These are phyloP conservation scores for Fusarium coffeatum DNA, from an alignment of 2,329 filamentous ascomycete species.

Conservation along the genomic window DNA sequence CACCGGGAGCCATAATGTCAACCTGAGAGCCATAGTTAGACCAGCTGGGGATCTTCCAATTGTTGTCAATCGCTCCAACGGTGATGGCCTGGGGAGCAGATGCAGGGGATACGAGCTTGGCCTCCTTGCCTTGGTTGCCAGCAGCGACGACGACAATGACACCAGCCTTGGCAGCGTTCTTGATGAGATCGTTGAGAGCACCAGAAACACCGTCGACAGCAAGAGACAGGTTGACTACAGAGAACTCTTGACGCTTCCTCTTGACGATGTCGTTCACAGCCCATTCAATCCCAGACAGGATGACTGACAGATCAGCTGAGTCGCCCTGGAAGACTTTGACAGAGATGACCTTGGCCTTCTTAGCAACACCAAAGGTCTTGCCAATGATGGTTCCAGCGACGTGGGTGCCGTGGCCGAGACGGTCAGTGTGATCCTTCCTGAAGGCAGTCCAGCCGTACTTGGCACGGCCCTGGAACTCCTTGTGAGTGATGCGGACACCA, in stretches of 20 bases:
- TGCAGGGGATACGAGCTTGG: constrained; percentile 47
- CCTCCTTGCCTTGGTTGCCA: constrained; percentile 58
- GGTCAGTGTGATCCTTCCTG: constrained; percentile 43
- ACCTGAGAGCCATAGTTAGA: constrained; percentile 63
- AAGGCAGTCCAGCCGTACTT: constrained; percentile 45
- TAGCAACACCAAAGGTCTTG: constrained; percentile 56
- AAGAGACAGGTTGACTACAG: constrained; percentile 68
- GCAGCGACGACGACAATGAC: constrained; percentile 66
- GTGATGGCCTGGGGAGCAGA: constrained; percentile 49
- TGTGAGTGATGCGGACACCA: constrained; percentile 66
- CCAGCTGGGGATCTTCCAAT: constrained; percentile 57
- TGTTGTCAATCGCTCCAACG: constrained; percentile 52
- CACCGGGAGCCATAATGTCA: constrained; percentile 65
- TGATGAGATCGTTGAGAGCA: constrained; percentile 62
- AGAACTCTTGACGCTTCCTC: constrained; percentile 53
- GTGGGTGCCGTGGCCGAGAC: constrained; percentile 58
- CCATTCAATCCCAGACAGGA: constrained; percentile 54
- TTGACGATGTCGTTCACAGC: constrained; percentile 58
- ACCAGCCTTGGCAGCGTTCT: constrained; percentile 58
- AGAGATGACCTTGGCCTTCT: constrained; percentile 56
- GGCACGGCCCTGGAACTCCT: constrained; percentile 66
- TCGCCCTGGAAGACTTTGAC: constrained; percentile 59
- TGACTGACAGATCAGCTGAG: constrained; percentile 46
- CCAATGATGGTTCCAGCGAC: constrained; percentile 53
- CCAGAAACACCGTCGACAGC: constrained; percentile 57